Percentiles rank a stretch among this genome's conserved stretches.
Evolutionary conservation across 768 basidiomycete genomes (phyloP).

Genomic region (Naganishia onofrii): DNA sequence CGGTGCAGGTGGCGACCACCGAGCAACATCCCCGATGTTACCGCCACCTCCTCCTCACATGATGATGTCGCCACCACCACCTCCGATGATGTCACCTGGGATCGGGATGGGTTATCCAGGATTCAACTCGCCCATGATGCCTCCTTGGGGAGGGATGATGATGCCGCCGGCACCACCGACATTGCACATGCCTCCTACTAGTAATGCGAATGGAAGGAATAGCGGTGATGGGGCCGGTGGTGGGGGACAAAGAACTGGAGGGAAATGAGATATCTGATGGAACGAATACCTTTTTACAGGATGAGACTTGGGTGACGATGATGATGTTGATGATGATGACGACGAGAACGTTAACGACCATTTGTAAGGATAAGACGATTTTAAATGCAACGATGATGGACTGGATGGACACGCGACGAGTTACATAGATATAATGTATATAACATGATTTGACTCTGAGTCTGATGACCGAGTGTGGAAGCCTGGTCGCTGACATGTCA

Average conservation of each 20-base stretch:
- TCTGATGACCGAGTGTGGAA: no score
- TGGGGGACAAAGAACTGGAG: not conserved
- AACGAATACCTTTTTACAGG: not conserved
- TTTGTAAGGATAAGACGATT: not conserved
- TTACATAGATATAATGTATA: no score
- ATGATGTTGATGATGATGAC: no score
- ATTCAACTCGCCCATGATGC: slow-evolving; percentile 1
- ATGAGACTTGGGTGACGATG: not conserved
- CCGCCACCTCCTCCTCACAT: not conserved
- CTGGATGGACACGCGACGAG: no score
- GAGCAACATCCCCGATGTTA: slow-evolving; percentile 1
- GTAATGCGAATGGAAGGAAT: not conserved
- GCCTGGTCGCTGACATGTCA: no score
- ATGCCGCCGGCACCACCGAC: not conserved
- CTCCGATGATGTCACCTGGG: slow-evolving; percentile 17
- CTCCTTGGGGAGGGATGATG: slow-evolving; percentile 7
- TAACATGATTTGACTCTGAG: no score
- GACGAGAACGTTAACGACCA: not conserved
- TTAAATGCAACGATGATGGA: no score
- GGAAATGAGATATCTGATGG: not conserved
- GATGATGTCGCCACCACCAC: slow-evolving; percentile 12
- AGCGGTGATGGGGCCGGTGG: not conserved
- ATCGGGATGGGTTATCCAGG: slow-evolving; percentile 20
- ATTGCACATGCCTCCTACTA: not conserved
- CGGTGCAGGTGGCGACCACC: not conserved